phyloP scores from a whole-genome alignment of 225 moss, liverwort and hornwort species.

The Asterella californica region DNA sequence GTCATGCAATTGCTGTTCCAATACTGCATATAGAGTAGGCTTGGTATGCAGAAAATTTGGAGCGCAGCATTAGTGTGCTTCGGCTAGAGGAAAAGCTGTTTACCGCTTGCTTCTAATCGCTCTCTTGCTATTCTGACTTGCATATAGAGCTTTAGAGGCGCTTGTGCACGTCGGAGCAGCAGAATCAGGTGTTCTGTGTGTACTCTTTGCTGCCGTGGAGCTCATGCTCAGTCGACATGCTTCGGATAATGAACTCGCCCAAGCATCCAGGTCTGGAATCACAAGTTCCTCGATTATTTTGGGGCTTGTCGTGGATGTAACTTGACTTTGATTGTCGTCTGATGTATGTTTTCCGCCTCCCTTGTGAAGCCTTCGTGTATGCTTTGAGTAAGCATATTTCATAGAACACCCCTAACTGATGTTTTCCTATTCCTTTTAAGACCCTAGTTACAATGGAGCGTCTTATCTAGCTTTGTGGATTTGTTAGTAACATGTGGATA shows the following conservation, averaged over 20 bases:
- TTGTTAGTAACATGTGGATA: too few species aligned
- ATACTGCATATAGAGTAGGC: background rate
- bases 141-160: constrained; percentile 61
- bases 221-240: constrained; percentile 71
- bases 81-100: background rate
- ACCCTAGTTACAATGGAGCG: background rate
- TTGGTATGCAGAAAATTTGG: background rate
- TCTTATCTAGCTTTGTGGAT: background rate
- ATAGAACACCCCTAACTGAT: background rate
- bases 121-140: background rate
- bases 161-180: constrained; percentile 79
- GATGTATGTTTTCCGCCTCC: too few species aligned
- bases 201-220: constrained; percentile 85
- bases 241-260: constrained; percentile 88
- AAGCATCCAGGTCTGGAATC: constrained; percentile 58
- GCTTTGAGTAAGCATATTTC: too few species aligned
- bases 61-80: background rate
- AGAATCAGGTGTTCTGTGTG: constrained; percentile 77
- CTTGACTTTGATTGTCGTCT: too few species aligned
- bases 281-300: background rate
- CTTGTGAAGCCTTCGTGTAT: too few species aligned
- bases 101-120: background rate
- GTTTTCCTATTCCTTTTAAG: background rate
- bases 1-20: background rate
- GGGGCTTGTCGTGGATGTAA: background rate